A percentile compares a stretch with the other conserved stretches of the same genome.
These are phyloP conservation scores for Xylaria castorea DNA, from an alignment of 495 filamentous ascomycete genomes.

Conservation along the genomic window DNA sequence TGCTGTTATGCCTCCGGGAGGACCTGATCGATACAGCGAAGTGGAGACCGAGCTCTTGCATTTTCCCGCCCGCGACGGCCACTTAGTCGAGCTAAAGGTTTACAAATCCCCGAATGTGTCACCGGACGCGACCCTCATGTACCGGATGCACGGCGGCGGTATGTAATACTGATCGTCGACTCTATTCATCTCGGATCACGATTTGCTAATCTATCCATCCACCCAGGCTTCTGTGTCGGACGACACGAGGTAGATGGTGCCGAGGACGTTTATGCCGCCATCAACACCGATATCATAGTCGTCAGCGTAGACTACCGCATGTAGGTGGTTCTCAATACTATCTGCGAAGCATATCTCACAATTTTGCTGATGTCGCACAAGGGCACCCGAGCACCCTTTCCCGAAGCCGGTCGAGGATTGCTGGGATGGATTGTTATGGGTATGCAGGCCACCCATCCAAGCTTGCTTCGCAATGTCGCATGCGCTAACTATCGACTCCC, in stretches of 20 bases:
- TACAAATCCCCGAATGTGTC: conserved; percentile 34
- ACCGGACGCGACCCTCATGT: conserved; percentile 32
- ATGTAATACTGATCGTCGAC: neutral
- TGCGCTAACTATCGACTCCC: conserved; percentile 9
- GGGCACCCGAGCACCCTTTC: conserved; percentile 38
- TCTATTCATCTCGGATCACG: neutral
- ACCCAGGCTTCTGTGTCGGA: conserved; percentile 33
- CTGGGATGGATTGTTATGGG: conserved; percentile 40
- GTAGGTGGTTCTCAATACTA: conserved; percentile 9
- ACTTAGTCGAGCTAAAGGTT: conserved; percentile 35
- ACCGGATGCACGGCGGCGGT: conserved; percentile 40
- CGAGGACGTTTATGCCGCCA: conserved; percentile 39
- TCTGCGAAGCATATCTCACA: neutral
- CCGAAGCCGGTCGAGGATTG: conserved; percentile 33
- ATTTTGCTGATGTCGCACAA: conserved; percentile 18
- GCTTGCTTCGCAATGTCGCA: neutral
- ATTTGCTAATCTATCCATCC: conserved; percentile 16
- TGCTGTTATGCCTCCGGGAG: conserved; percentile 32
- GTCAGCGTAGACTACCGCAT: conserved; percentile 38
- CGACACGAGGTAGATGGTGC: conserved; percentile 34
- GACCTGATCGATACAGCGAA: conserved; percentile 32
- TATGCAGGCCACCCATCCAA: conserved; percentile 18
- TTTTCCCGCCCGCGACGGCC: conserved; percentile 36
- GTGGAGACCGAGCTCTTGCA: conserved; percentile 33
- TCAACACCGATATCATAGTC: conserved; percentile 34